Evolutionary conservation across 257 asterid species (phyloP), one percentile per base, ranked within the genome.

Genomic region (Avicennia marina): DNA sequence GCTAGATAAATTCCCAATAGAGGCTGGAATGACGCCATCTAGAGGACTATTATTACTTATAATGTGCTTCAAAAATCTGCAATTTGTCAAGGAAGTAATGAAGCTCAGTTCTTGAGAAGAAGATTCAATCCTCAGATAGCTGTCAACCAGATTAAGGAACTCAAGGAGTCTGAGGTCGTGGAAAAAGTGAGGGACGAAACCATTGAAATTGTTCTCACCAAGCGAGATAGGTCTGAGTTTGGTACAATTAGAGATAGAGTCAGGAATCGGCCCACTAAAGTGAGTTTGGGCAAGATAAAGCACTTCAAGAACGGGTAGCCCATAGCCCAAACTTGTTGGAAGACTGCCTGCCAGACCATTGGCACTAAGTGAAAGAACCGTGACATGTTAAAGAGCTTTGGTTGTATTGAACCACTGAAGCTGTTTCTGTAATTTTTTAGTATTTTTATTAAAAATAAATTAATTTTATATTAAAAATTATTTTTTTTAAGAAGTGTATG

Each of bases 1-100:
- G 13, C 61, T 26, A 13, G 79, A 74, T 1, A 73, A 47, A 19
- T 73, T 73, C 11, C 75, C 75, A 13, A 73, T 9, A 24, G 75
- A 64, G 9, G 32, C 3, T 11, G 76, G 76, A 38, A 74, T 54
- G 3, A 6, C 4, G 1, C 65, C 60, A 6, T 50, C 16, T 0
- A 62, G 16, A 17, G 62, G 71, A 45, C 65, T 74, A 19, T 13
- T 5, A 26, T 0, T 0, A 0, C 70, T 1, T 0, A 0, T 7
- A 18, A 74, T 22, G 1, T 1, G 4, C 0, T 8, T 12, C 7
- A 75, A 47, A n/a, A 6, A 49, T 51, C 20, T 51, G 57, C 74
- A 70, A 4, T 51, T 61, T 10, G 67, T 45, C 52, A 74, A 51
- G 9, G 72, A 73, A 54, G 62, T 57, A 17, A 71, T 27, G 34